These are phyloP conservation scores for Globisporangium recalcitrans DNA, from an alignment of 352 stramenopile genomes.

Conservation along the genomic window DNA sequence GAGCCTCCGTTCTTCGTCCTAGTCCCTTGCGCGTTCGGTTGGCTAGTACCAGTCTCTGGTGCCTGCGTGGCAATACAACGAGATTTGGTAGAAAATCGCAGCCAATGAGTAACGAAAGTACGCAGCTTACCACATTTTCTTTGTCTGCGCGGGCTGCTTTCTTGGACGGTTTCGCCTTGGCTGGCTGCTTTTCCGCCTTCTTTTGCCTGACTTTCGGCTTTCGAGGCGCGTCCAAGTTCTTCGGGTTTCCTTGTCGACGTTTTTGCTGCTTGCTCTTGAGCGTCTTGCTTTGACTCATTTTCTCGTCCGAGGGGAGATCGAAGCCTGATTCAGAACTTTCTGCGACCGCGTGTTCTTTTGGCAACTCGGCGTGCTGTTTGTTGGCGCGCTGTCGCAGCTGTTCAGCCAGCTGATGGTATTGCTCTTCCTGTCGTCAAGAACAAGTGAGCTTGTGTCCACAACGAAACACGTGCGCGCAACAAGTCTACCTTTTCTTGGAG, in stretches of 20 bases:
- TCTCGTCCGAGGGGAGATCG: background rate
- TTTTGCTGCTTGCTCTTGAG: background rate
- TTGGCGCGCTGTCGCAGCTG: background rate
- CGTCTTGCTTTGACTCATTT: background rate
- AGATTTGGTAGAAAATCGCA: background rate
- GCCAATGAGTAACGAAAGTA: background rate
- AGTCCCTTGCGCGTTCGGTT: background rate
- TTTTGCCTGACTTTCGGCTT: background rate
- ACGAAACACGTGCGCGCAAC: background rate
- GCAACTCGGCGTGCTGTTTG: background rate
- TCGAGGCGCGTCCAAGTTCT: background rate
- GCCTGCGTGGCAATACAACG: background rate
- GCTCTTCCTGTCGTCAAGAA: background rate
- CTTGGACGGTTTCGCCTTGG: background rate
- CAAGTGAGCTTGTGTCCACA: background rate
- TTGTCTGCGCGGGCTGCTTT: background rate
- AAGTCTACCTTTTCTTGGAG: conserved; percentile 8
- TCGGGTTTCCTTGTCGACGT: background rate
- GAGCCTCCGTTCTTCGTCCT: background rate
- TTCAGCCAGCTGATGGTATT: background rate
- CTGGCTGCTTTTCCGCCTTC: conserved; percentile 1
- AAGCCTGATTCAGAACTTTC: background rate
- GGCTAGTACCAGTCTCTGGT: background rate
- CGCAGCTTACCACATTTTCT: conserved; percentile 8
- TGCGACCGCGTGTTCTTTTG: background rate